phyloP scores from a whole-genome alignment of 305 asterid species.

The Euphrasia arctica region DNA sequence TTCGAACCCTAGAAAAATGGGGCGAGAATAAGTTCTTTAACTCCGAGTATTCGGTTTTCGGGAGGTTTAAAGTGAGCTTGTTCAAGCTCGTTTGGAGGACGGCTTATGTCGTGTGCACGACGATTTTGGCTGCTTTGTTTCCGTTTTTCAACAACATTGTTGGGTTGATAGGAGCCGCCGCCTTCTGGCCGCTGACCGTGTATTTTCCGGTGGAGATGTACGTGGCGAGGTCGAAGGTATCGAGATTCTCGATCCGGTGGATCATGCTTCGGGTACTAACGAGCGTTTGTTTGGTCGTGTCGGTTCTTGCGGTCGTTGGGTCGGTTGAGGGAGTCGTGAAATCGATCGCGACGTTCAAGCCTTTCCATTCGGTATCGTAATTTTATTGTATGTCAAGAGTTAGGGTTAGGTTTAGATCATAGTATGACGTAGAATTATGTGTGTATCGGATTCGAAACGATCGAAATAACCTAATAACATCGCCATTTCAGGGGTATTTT shows the following conservation, averaged over 20 bases:
- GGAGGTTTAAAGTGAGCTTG: slow-evolving; percentile 22
- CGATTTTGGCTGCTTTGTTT: slow-evolving; percentile 32
- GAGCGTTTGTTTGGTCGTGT: slow-evolving; percentile 35
- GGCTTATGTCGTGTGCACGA: slow-evolving; percentile 33
- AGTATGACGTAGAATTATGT: no score
- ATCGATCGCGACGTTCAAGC: slow-evolving; percentile 26
- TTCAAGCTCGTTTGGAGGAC: slow-evolving; percentile 43
- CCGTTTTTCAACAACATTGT: slow-evolving; percentile 45
- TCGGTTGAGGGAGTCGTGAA: slow-evolving; percentile 42
- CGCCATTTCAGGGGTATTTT: no score
- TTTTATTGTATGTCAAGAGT: no score
- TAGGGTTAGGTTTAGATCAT: no score
- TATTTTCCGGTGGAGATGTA: slow-evolving; percentile 46
- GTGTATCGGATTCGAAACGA: no score
- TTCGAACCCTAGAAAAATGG: slow-evolving; percentile 34
- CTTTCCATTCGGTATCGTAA: slow-evolving; percentile 26
- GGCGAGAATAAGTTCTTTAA: slow-evolving; percentile 26
- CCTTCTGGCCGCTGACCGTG: slow-evolving; percentile 40
- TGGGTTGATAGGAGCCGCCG: slow-evolving; percentile 40
- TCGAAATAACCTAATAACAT: no score
- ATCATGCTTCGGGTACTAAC: slow-evolving; percentile 40
- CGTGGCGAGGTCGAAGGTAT: slow-evolving; percentile 35
- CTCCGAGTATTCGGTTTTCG: slow-evolving; percentile 18
- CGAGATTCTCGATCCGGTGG: slow-evolving; percentile 38
- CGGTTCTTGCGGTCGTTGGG: slow-evolving; percentile 56